Conservation (phyloP, 2,329 filamentous ascomycete species). For the Ophiostoma sp. region DNA sequence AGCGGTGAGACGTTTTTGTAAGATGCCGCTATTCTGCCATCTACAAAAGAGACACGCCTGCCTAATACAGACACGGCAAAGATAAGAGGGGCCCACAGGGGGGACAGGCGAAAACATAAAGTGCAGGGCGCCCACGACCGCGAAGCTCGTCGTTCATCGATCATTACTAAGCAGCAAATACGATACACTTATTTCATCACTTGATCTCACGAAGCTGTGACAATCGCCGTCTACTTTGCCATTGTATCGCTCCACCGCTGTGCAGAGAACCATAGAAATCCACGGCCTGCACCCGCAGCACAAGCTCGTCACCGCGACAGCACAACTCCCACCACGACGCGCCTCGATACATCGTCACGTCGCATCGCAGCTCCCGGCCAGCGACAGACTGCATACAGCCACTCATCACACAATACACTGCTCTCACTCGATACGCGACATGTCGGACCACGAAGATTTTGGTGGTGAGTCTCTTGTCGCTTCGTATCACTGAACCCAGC, state of each 20-base stretch:
- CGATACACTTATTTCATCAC: background rate
- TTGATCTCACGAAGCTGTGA: background rate
- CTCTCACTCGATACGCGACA: conserved; percentile 32
- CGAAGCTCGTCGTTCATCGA: background rate
- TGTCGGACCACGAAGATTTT: conserved; percentile 61
- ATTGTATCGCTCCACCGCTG: too few species aligned
- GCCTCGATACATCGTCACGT: background rate
- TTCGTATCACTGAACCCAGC: conserved; percentile 24
- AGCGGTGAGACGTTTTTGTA: conserved; percentile 6
- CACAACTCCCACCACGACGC: background rate
- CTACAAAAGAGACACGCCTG: background rate
- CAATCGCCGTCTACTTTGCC: too few species aligned
- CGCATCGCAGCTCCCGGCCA: background rate
- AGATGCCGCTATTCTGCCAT: background rate
- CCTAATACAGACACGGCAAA: background rate
- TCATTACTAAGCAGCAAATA: conserved; percentile 2
- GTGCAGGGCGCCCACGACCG: background rate
- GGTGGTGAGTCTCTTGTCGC: conserved; percentile 32
- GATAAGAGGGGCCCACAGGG: conserved; percentile 10
- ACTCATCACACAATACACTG: background rate
- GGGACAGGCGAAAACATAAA: background rate
- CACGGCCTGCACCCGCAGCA: background rate
- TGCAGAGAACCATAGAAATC: background rate
- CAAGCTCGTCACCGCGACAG: background rate
- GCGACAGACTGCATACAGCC: background rate